Conservation (phyloP, 75 land plant species). For the Pinus taeda region DNA sequence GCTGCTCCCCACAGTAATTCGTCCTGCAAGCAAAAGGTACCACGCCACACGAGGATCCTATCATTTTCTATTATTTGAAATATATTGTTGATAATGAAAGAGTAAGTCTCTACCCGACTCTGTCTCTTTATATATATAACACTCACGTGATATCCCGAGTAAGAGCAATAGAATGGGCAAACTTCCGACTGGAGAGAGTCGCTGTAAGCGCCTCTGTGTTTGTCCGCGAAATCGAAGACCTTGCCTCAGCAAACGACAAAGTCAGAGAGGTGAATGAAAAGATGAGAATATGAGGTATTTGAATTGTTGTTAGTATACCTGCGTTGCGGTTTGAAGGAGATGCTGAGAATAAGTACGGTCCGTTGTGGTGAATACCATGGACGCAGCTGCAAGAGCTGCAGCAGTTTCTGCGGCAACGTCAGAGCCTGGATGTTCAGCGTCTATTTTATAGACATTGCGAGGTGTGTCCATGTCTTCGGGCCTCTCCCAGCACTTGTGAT, state of each 20-base stretch:
- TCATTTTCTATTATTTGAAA: no score
- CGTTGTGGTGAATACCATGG: slow-evolving; percentile 15
- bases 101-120: no score
- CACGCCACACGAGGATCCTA: not conserved
- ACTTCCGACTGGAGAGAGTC: slow-evolving; percentile 28
- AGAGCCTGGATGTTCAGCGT: no score
- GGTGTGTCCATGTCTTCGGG: no score
- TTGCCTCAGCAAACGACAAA: not conserved
- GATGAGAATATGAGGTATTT: not conserved
- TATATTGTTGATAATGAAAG: no score
- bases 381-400: no score
- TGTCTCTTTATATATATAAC: no score
- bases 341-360: slow-evolving; percentile 17
- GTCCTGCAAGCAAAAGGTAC: slow-evolving; percentile 12
- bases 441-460: no score
- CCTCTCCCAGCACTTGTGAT: no score
- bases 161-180: slow-evolving; percentile 51
- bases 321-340: slow-evolving; percentile 17
- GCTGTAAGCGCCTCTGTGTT: slow-evolving; percentile 41
- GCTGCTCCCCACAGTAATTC: slow-evolving; percentile 46
- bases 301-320: not conserved
- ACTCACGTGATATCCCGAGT: slow-evolving; percentile 44
- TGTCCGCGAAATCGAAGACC: slow-evolving; percentile 24
- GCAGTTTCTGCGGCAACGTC: slow-evolving; percentile 43
- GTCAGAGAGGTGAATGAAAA: not conserved